Conservation (phyloP, 495 filamentous ascomycete genomes). For the Daldinia concentrica region DNA sequence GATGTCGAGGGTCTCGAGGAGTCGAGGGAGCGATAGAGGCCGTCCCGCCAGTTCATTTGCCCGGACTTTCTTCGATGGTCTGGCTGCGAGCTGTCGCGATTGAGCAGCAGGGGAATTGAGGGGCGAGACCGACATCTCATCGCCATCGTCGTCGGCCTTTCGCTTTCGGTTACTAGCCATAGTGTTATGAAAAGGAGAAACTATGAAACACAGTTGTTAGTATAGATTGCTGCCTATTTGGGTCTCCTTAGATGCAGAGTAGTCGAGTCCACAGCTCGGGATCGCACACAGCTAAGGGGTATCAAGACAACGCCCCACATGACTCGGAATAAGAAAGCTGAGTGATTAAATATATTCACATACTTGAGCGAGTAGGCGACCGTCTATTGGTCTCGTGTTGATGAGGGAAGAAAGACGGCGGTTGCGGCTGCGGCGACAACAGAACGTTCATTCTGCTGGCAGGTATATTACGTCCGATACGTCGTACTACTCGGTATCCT, state of each 20-base stretch:
- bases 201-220: conserved; percentile 49
- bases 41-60: conserved; percentile 76
- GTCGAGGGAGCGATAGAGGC: conserved; percentile 80
- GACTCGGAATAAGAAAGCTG: conserved; percentile 10
- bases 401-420: conserved; percentile 78
- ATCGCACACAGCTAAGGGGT: neutral
- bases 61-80: conserved; percentile 68
- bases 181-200: conserved; percentile 63
- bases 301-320: conserved; percentile 7
- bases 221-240: conserved; percentile 29
- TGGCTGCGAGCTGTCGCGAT: conserved; percentile 65
- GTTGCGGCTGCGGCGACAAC: conserved; percentile 65
- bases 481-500: conserved; percentile 3
- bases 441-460: conserved; percentile 60
- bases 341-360: conserved; percentile 19
- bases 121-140: conserved; percentile 89
- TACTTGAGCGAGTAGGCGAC: conserved; percentile 78
- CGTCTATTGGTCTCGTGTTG: conserved; percentile 76
- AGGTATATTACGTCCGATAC: neutral
- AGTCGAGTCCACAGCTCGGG: conserved; percentile 15
- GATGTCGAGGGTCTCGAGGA: conserved; percentile 89
- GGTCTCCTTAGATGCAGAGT: neutral
- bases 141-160: conserved; percentile 88
- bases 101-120: conserved; percentile 77
- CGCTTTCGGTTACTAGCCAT: conserved; percentile 74